phyloP scores from a whole-genome alignment of 2,329 filamentous ascomycete species.

The Nakataea oryzae region DNA sequence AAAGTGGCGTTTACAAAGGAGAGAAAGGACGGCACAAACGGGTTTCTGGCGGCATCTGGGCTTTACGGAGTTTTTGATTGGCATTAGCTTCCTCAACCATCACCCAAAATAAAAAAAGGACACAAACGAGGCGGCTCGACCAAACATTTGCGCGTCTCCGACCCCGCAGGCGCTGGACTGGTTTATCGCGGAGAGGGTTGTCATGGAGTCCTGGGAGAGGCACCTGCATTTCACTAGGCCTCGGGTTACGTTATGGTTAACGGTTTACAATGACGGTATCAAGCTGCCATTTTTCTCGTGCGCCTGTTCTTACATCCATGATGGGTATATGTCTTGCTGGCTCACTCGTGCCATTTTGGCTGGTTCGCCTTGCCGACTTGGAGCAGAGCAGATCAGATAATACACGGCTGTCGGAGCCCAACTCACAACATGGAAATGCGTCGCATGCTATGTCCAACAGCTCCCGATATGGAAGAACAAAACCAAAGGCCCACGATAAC shows the following conservation, averaged over 20 bases:
- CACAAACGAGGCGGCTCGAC: slow-evolving; percentile 1
- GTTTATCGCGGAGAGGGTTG: not conserved
- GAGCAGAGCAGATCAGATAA: not conserved
- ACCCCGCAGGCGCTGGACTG: not conserved
- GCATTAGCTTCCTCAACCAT: slow-evolving; percentile 5
- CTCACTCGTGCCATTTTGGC: not conserved
- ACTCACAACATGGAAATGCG: not conserved
- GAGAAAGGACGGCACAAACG: slow-evolving; percentile 15
- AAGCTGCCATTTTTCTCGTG: not conserved
- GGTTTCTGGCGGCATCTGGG: slow-evolving; percentile 5
- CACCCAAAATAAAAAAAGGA: slow-evolving; percentile 14
- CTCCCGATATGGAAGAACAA: slow-evolving; percentile 6
- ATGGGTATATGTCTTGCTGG: not conserved
- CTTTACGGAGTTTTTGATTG: slow-evolving; percentile 6
- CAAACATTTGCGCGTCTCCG: not conserved
- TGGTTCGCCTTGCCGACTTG: not conserved
- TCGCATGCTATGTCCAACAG: slow-evolving; percentile 9
- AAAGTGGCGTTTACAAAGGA: slow-evolving; percentile 17
- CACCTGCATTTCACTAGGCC: not conserved
- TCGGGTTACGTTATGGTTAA: not conserved
- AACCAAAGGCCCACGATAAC: not conserved
- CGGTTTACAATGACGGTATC: not conserved
- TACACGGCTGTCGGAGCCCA: not conserved
- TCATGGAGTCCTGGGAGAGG: not conserved
- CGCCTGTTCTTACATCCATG: not conserved